Conservation (phyloP, 2,329 filamentous ascomycete genomes). For the Immersiporthe knoxdaviesiana region DNA sequence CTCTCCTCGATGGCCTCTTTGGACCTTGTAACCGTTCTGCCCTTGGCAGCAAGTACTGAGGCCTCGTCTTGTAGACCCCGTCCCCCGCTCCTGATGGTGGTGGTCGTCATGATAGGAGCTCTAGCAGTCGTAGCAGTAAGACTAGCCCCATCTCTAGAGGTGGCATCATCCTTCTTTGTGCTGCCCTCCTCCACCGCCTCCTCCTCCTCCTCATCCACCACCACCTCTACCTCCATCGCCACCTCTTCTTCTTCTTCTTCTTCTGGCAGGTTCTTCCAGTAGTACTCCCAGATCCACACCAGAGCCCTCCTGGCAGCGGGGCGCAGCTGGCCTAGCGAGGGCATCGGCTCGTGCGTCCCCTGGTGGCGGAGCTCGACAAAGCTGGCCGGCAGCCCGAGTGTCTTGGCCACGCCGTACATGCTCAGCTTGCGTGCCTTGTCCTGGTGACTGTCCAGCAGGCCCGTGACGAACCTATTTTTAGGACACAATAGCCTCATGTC, state of each 20-base stretch:
- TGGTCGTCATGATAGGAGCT: no score
- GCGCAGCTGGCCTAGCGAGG: constrained; percentile 73
- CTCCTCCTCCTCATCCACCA: not conserved
- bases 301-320: constrained; percentile 71
- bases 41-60: not conserved
- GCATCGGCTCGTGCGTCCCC: constrained; percentile 86
- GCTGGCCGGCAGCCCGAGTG: constrained; percentile 70
- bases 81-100: not conserved
- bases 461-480: constrained; percentile 72
- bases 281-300: constrained; percentile 86
- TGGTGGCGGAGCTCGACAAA: constrained; percentile 91
- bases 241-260: constrained; percentile 15
- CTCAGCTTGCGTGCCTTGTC: constrained; percentile 68
- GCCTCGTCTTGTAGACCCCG: constrained; percentile 18
- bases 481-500: not conserved
- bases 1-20: constrained; percentile 16
- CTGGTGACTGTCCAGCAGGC: constrained; percentile 74
- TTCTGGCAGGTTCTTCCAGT: constrained; percentile 66
- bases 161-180: no score
- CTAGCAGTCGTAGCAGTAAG: not conserved
- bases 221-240: no score
- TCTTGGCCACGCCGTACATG: constrained; percentile 74
- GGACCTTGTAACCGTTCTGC: constrained; percentile 3
- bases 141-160: not conserved
- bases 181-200: not conserved